These are phyloP conservation scores for Thraustochytrium aureum DNA, from an alignment of 352 stramenopile genomes.

Conservation along the genomic window DNA sequence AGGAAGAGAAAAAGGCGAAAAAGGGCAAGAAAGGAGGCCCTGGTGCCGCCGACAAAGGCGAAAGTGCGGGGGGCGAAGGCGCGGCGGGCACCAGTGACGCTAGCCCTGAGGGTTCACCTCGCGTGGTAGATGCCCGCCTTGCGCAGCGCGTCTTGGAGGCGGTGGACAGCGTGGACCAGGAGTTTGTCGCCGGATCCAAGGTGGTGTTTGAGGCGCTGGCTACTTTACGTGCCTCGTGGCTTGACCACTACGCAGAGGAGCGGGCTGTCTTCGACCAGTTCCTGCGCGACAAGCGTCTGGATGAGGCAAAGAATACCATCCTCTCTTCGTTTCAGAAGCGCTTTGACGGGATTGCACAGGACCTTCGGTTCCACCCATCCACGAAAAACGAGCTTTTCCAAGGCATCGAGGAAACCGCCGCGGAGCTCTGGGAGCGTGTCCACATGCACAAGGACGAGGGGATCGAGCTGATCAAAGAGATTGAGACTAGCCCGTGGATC, in stretches of 20 bases:
- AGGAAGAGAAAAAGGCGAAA: constrained; percentile 15
- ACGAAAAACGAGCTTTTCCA: not conserved
- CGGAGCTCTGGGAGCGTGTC: not conserved
- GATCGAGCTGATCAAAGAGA: not conserved
- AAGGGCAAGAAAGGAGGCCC: not conserved
- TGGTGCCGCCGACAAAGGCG: not conserved
- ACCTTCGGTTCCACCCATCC: not conserved
- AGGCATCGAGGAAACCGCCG: not conserved
- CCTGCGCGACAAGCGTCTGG: not conserved
- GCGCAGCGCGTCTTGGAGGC: too few relatives aligned
- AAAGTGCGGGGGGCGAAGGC: not conserved
- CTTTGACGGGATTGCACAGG: not conserved
- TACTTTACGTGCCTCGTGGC: too few relatives aligned
- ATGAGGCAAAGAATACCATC: not conserved
- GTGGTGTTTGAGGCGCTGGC: too few relatives aligned
- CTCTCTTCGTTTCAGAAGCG: not conserved
- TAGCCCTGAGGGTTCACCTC: too few relatives aligned
- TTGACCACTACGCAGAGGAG: not conserved
- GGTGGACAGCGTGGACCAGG: not conserved
- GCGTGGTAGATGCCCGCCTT: too few relatives aligned
- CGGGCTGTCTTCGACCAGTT: not conserved
- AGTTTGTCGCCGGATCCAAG: not conserved
- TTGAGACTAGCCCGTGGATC: not conserved
- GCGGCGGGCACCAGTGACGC: too few relatives aligned
- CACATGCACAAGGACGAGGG: not conserved